These are phyloP conservation scores for Boehmeria nivea DNA, from an alignment of 306 rosid genomes.

Conservation along the genomic window DNA sequence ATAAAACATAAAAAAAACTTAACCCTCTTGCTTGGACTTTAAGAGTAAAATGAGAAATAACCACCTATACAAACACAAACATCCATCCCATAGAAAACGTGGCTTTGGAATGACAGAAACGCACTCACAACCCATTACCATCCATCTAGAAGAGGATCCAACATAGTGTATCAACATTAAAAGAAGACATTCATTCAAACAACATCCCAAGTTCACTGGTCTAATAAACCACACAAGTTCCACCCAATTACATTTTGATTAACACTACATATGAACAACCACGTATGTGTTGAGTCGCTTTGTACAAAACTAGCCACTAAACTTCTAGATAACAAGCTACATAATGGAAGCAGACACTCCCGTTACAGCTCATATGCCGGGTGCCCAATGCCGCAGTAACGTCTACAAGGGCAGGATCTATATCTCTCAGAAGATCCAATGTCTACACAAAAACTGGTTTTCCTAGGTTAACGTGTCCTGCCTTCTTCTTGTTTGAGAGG, in stretches of 20 bases:
- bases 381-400: slow-evolving; percentile 61
- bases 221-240: slow-evolving; percentile 32
- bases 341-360: slow-evolving; percentile 46
- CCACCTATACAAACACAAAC: slow-evolving; percentile 17
- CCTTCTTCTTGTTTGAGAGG: slow-evolving; percentile 57
- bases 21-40: slow-evolving; percentile 7
- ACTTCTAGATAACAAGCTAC: slow-evolving; percentile 45
- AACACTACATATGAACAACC: no score
- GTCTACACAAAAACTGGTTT: slow-evolving; percentile 58
- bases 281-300: slow-evolving; percentile 41
- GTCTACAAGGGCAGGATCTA: slow-evolving; percentile 65
- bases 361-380: slow-evolving; percentile 43
- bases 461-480: slow-evolving; percentile 52
- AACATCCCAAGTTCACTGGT: slow-evolving; percentile 37
- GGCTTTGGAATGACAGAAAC: slow-evolving; percentile 19
- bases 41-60: not conserved
- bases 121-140: slow-evolving; percentile 23
- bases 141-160: slow-evolving; percentile 26
- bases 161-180: no score
- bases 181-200: slow-evolving; percentile 45
- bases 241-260: slow-evolving; percentile 50
- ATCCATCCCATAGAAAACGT: slow-evolving; percentile 25
- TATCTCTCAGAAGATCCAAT: slow-evolving; percentile 67
- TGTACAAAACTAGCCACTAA: slow-evolving; percentile 50
- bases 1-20: slow-evolving; percentile 3